Conservation (phyloP, 148 eudicot genomes). For the Simmondsia chinensis region DNA sequence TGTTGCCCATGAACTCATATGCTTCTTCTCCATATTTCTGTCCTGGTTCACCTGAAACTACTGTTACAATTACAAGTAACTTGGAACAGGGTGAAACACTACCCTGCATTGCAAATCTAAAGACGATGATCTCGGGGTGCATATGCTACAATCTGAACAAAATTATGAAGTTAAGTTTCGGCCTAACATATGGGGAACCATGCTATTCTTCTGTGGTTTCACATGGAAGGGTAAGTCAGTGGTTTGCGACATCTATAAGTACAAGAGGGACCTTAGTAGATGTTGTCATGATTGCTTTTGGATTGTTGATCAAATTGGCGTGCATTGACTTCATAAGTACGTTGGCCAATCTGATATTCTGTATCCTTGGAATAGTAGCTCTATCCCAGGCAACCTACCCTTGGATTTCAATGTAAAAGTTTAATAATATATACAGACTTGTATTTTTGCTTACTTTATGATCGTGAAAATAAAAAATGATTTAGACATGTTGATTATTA, state of each 20-base stretch:
- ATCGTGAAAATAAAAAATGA: no score
- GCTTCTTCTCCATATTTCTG: no score
- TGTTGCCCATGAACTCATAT: no score
- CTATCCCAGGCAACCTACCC: no score
- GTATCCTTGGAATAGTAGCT: no score
- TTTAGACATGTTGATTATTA: no score
- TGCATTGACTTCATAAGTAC: slow-evolving; percentile 3
- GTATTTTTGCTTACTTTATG: no score
- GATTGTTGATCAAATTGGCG: background rate
- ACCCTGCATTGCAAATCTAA: background rate
- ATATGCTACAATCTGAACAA: background rate
- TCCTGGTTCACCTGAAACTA: no score
- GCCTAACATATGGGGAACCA: background rate
- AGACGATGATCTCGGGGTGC: slow-evolving; percentile 6
- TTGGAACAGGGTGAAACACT: no score
- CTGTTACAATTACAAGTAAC: no score
- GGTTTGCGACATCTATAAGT: background rate
- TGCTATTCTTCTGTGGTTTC: background rate
- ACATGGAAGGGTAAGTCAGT: background rate
- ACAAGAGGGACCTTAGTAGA: slow-evolving; percentile 5
- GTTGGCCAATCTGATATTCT: background rate
- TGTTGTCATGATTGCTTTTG: slow-evolving; percentile 5
- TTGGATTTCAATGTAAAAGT: no score
- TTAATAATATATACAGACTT: no score
- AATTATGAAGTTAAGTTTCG: background rate